These are phyloP conservation scores for Pisolithus marmoratus DNA, from an alignment of 768 basidiomycete genomes.

Conservation along the genomic window DNA sequence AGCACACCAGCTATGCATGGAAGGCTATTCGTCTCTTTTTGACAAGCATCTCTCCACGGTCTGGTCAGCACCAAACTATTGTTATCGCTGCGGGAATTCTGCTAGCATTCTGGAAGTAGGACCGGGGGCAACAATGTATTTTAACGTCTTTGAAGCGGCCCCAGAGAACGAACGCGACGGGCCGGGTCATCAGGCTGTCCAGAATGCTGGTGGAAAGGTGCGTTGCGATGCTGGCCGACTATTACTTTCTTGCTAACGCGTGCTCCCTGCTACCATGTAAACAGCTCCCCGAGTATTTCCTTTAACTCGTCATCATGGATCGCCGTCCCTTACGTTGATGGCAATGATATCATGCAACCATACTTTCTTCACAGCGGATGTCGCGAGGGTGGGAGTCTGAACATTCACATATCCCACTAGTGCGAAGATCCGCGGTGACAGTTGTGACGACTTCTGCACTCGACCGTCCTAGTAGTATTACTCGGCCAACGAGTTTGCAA, in stretches of 20 bases:
- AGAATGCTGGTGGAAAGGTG: conserved; percentile 72
- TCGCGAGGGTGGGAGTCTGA: too few species aligned
- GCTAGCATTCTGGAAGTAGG: conserved; percentile 96
- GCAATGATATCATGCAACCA: too few species aligned
- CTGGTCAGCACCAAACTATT: conserved; percentile 98
- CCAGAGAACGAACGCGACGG: conserved; percentile 97
- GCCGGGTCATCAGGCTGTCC: conserved; percentile 70
- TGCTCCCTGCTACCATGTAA: not conserved
- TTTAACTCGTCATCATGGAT: conserved; percentile 31
- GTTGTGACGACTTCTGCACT: too few species aligned
- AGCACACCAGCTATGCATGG: conserved; percentile 99
- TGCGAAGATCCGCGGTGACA: too few species aligned
- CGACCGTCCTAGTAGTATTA: too few species aligned
- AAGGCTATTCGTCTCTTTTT: conserved; percentile 96
- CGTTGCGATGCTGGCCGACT: not conserved
- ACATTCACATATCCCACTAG: too few species aligned
- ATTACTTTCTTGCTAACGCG: not conserved
- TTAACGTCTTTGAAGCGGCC: conserved; percentile 98
- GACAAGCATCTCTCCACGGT: conserved; percentile 95
- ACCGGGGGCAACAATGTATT: conserved; percentile 81
- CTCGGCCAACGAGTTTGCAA: too few species aligned
- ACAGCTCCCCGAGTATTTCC: conserved; percentile 80
- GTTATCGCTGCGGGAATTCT: conserved; percentile 96
- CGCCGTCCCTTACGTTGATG: too few species aligned
- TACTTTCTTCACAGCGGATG: too few species aligned